Evolutionary conservation across 345 rosid species (phyloP), one percentile per base, ranked within the genome.

Genomic region (Gossypium stocksii): DNA sequence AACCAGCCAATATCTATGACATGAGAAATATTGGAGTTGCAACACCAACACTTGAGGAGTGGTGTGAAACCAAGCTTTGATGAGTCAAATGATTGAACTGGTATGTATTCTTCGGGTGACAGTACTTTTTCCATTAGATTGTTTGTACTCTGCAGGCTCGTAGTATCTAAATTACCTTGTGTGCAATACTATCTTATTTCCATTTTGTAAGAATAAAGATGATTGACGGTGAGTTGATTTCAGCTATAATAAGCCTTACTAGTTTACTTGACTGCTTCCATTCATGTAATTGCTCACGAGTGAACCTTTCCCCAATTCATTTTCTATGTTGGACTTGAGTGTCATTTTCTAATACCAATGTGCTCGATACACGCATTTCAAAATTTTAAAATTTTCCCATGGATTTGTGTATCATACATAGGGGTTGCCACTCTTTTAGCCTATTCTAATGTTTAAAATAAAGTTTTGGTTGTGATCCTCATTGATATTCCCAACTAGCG

Each of bases 1-100:
- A 41, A 64, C 7, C 91, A 93, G 93, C 89, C 62, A 93, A 91
- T 83, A 78, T 93, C 45, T 77, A 75, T 9, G 98, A 93, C 91
- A 91, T 89, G 92, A 81, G 82, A 86, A 91, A 91, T 58, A 73
- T 90, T 10, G 95, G 93, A 67, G 90, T 90, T 62, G 81, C 84
- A 38, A 81, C 89, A 53, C 86, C 82, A 67, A 83, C 91, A 16
- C 81, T 91, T 53, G 81, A 82, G 71, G 92, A 91, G 66, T 91
- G 97, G 94, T 80, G 78, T 19, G 76, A 82, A 57, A 74, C 79
- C 63, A 81, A 72, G 41, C 77, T 63, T 45, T 81, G 77, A 82
- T 75, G 66, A 7, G n/a, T 41, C 25, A 41, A 64, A 17, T 38
- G 49, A 64, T 41, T 4, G 7, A 41, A 64, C 22, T 1, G 16